phyloP scores from a whole-genome alignment of 371 early-diverging fungal genomes.

The Apophysomyces elegans region DNA sequence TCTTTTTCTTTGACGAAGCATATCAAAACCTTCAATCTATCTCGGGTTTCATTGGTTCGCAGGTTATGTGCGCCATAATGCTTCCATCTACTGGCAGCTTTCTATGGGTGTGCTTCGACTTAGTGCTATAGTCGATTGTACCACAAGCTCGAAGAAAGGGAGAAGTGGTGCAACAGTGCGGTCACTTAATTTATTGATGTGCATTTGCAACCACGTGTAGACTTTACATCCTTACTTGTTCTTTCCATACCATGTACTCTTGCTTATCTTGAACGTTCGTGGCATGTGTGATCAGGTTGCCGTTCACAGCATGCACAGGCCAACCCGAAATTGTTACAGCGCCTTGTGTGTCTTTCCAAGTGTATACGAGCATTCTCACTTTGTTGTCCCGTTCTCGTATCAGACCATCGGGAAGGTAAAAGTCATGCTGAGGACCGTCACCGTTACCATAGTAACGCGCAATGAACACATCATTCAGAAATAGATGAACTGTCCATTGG shows the following conservation, averaged over 20 bases:
- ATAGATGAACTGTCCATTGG: constrained; percentile 66
- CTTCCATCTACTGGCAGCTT: not conserved
- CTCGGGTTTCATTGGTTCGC: not conserved
- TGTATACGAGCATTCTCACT: constrained; percentile 48
- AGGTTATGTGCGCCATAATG: not conserved
- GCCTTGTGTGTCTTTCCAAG: constrained; percentile 44
- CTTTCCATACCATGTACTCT: constrained; percentile 36
- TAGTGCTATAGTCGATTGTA: not conserved
- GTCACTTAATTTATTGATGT: constrained; percentile 4
- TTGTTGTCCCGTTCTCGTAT: constrained; percentile 37
- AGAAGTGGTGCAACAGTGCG: not conserved
- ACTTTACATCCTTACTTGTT: constrained; percentile 9
- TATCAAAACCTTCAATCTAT: not conserved
- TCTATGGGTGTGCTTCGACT: not conserved
- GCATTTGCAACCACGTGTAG: constrained; percentile 5
- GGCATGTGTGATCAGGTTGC: constrained; percentile 27
- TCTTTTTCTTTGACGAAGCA: not conserved
- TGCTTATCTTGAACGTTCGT: not conserved
- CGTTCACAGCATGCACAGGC: constrained; percentile 41
- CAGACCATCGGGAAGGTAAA: constrained; percentile 69
- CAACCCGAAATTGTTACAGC: constrained; percentile 41
- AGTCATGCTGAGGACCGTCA: constrained; percentile 76
- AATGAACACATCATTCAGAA: constrained; percentile 64
- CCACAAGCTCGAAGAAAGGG: not conserved
- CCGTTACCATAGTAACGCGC: constrained; percentile 79